These are phyloP conservation scores for Perkinsus marinus DNA, from an alignment of 169 alveolate genomes.

Conservation along the genomic window DNA sequence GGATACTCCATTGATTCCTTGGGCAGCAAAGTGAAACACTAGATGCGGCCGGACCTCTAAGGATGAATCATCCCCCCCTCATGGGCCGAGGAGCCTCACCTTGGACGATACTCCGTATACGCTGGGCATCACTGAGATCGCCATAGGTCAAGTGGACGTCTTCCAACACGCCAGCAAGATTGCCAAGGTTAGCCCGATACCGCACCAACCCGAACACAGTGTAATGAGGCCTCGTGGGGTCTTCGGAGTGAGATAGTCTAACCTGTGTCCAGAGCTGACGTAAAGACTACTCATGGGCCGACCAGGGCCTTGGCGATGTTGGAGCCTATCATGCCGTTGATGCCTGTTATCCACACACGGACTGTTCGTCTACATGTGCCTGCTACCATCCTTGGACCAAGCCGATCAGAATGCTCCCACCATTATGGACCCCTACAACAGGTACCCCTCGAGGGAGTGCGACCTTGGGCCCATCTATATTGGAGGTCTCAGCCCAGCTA, in stretches of 20 bases:
- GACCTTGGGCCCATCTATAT: background rate
- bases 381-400: background rate
- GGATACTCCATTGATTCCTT: conserved; percentile 10
- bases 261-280: background rate
- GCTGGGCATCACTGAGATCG: background rate
- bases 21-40: conserved; percentile 5
- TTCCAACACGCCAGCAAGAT: background rate
- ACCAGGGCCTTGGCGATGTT: background rate
- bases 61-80: too few relatives aligned
- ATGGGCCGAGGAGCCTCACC: too few relatives aligned
- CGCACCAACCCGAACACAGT: background rate
- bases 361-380: background rate
- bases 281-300: background rate
- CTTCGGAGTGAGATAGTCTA: background rate
- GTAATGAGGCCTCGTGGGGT: background rate
- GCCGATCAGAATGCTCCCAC: background rate
- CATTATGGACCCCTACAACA: background rate
- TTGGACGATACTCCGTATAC: background rate
- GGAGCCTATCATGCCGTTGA: background rate
- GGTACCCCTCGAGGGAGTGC: background rate
- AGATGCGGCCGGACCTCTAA: background rate
- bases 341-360: background rate
- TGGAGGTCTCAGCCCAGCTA: background rate
- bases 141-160: background rate
- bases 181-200: background rate